phyloP scores from a whole-genome alignment of 78 protist genomes.

The Acrasis kona region DNA sequence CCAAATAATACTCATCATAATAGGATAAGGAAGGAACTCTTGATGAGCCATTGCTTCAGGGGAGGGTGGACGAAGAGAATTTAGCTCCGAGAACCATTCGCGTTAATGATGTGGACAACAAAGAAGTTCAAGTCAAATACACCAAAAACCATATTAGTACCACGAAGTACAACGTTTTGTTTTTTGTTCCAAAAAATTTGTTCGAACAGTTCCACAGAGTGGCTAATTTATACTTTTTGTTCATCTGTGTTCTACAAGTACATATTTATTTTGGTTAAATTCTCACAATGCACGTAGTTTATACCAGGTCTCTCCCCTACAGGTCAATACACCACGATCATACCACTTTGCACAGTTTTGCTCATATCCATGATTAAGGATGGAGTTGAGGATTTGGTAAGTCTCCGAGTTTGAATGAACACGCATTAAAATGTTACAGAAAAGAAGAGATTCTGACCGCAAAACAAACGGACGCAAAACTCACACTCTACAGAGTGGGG shows the following conservation, averaged over 20 bases:
- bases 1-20: too few species aligned
- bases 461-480: not conserved
- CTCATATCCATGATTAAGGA: slow-evolving; percentile 43
- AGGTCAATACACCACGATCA: not conserved
- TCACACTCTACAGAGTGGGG: not conserved
- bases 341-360: slow-evolving; percentile 47
- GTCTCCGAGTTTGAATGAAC: too few species aligned
- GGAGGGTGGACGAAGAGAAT: not conserved
- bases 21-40: too few species aligned
- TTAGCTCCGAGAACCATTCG: not conserved
- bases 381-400: slow-evolving; percentile 35
- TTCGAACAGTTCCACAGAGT: slow-evolving; percentile 28
- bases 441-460: not conserved
- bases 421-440: too few species aligned
- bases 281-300: too few species aligned
- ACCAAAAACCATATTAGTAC: slow-evolving; percentile 32
- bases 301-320: not conserved
- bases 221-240: slow-evolving; percentile 13
- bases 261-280: too few species aligned
- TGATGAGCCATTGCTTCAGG: not conserved
- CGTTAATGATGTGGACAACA: not conserved
- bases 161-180: slow-evolving; percentile 13
- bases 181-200: slow-evolving; percentile 41
- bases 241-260: not conserved
- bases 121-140: not conserved